phyloP scores from a whole-genome alignment of 2,329 filamentous ascomycete genomes.

The Diaporthe amygdali region DNA sequence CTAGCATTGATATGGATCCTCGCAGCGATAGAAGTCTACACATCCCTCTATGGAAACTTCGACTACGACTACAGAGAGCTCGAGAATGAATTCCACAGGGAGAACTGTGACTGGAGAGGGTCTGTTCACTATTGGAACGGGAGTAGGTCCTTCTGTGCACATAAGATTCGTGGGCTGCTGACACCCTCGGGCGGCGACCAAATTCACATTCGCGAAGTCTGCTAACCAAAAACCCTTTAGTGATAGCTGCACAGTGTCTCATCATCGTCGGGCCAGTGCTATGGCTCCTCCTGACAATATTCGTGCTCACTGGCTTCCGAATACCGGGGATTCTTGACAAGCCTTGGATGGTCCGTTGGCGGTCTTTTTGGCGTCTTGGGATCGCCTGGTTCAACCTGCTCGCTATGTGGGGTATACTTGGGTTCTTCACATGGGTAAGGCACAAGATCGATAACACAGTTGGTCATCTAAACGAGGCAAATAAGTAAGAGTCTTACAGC shows the following conservation, averaged over 20 bases:
- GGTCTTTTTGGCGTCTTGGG: neutral
- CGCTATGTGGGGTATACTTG: constrained; percentile 14
- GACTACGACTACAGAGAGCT: constrained; percentile 22
- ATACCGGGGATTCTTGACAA: constrained; percentile 23
- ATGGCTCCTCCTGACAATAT: constrained; percentile 26
- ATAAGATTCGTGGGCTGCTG: too few species aligned
- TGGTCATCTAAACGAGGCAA: neutral
- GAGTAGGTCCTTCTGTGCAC: neutral
- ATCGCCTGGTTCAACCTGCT: constrained; percentile 20
- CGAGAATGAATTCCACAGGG: neutral
- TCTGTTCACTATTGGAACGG: constrained; percentile 25
- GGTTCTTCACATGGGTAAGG: constrained; percentile 5
- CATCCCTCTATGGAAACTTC: constrained; percentile 26
- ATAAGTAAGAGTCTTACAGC: neutral
- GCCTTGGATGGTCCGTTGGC: neutral
- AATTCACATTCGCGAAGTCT: neutral
- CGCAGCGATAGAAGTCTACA: constrained; percentile 18
- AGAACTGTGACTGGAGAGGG: constrained; percentile 27
- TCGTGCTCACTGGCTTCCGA: constrained; percentile 24
- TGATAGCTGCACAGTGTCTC: constrained; percentile 22
- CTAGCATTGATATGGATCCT: constrained; percentile 26
- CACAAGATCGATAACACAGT: neutral
- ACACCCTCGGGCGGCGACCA: too few species aligned
- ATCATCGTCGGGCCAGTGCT: constrained; percentile 26
- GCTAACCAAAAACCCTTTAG: neutral